Evolutionary conservation across 164 flowering plant genomes (phyloP).

Genomic region (Vitis rotundifolia): DNA sequence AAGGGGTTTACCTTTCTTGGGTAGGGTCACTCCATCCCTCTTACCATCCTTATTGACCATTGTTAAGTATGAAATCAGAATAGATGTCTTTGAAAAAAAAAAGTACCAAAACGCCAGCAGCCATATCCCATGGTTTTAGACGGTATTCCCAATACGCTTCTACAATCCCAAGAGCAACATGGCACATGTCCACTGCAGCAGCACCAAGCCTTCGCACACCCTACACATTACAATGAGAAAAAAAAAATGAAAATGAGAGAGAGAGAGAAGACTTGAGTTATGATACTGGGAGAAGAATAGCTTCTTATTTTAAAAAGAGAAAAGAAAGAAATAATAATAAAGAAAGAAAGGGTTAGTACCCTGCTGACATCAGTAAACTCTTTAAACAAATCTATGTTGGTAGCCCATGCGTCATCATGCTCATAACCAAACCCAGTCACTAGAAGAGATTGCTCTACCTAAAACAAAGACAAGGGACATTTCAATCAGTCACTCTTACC

Average conservation of each 20-base stretch:
- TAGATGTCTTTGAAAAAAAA: background rate
- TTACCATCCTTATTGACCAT: too few relatives aligned
- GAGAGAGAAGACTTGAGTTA: background rate
- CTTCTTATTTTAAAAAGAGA: background rate
- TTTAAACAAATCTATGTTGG: slow-evolving; percentile 84
- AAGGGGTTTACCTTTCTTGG: too few relatives aligned
- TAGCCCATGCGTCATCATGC: slow-evolving; percentile 95
- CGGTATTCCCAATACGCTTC: slow-evolving; percentile 98
- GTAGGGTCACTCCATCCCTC: too few relatives aligned
- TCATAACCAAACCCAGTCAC: slow-evolving; percentile 98
- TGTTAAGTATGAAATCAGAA: too few relatives aligned
- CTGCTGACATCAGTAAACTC: slow-evolving; percentile 91
- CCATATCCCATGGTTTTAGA: slow-evolving; percentile 99
- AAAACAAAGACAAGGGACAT: slow-evolving; percentile 8
- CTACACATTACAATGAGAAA: slow-evolving; percentile 28
- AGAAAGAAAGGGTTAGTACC: slow-evolving; percentile 36
- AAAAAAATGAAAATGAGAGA: background rate
- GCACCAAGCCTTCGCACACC: slow-evolving; percentile 98
- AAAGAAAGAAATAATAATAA: background rate
- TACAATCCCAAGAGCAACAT: slow-evolving; percentile 90
- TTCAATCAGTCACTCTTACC: background rate
- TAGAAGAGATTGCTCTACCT: slow-evolving; percentile 93
- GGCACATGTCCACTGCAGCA: slow-evolving; percentile 98
- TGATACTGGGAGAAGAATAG: background rate
- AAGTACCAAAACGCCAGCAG: slow-evolving; percentile 95